These are phyloP conservation scores for Acanthamoeba lenticulata DNA, from an alignment of 208 protist genomes.

Conservation along the genomic window DNA sequence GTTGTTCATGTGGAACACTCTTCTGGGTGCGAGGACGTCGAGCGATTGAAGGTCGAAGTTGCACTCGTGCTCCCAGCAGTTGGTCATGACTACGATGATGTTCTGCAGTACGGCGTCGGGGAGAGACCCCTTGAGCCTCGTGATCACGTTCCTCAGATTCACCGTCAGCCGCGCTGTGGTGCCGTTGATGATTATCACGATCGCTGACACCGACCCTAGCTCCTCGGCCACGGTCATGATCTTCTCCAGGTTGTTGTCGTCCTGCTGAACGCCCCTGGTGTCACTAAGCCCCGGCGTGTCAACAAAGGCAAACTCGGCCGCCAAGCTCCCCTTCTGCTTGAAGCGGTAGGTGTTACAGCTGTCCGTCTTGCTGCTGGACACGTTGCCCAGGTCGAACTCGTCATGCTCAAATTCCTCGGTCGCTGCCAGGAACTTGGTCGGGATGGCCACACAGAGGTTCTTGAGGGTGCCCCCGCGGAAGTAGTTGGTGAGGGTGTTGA, in stretches of 20 bases:
- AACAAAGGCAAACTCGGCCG: not conserved
- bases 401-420: slow-evolving; percentile 22
- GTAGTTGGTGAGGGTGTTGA: slow-evolving; percentile 68
- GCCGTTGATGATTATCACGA: slow-evolving; percentile 53
- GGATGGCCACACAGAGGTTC: slow-evolving; percentile 50
- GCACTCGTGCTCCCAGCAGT: not conserved
- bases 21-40: not conserved
- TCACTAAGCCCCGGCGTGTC: slow-evolving; percentile 66
- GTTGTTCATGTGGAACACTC: slow-evolving; percentile 43
- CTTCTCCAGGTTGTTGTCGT: slow-evolving; percentile 60
- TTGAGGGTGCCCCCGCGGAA: slow-evolving; percentile 29
- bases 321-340: not conserved
- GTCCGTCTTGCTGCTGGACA: slow-evolving; percentile 29
- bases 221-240: not conserved
- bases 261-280: slow-evolving; percentile 37
- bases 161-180: not conserved
- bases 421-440: slow-evolving; percentile 1
- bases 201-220: not conserved
- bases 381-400: slow-evolving; percentile 7
- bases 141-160: slow-evolving; percentile 2
- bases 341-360: slow-evolving; percentile 25
- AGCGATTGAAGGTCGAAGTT: slow-evolving; percentile 48
- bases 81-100: slow-evolving; percentile 39
- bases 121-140: not conserved
- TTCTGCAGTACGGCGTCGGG: slow-evolving; percentile 39